These are phyloP conservation scores for Penicillium verrucosum DNA, from an alignment of 2,329 filamentous ascomycete species.

Conservation along the genomic window DNA sequence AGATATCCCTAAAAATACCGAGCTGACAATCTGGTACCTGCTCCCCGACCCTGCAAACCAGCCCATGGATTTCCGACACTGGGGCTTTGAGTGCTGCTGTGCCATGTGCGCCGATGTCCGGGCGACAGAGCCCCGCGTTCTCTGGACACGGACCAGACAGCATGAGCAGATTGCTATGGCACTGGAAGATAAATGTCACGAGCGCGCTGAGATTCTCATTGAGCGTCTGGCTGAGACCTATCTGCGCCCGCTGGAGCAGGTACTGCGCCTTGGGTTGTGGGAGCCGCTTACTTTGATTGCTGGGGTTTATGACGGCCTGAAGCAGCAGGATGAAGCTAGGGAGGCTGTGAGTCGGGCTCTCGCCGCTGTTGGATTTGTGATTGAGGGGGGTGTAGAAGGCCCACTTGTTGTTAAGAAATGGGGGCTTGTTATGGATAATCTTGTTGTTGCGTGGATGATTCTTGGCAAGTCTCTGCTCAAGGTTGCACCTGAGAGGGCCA, in stretches of 20 bases:
- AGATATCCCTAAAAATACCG: constrained; percentile 45
- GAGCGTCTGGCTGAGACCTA: background rate
- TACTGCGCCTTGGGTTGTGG: background rate
- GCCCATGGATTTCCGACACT: constrained; percentile 9
- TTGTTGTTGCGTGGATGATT: constrained; percentile 30
- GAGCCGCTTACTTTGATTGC: background rate
- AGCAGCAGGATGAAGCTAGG: background rate
- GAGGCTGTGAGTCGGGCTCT: background rate
- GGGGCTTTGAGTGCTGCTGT: constrained; percentile 25
- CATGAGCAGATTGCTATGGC: background rate
- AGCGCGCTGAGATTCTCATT: background rate
- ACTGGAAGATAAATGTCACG: background rate
- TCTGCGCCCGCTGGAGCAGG: background rate
- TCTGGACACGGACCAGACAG: background rate
- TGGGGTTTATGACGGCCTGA: background rate
- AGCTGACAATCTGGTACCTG: constrained; percentile 46
- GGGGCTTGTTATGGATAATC: constrained; percentile 27
- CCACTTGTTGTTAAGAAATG: constrained; percentile 21
- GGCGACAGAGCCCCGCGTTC: background rate
- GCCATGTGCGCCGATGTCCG: constrained; percentile 20
- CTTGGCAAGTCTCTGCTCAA: constrained; percentile 24
- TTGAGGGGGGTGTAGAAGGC: background rate
- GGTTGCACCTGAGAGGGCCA: constrained; percentile 16
- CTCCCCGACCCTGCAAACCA: constrained; percentile 6
- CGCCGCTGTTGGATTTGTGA: background rate